Percentiles rank a stretch among this genome's conserved stretches.
Evolutionary conservation across 2,329 filamentous ascomycete genomes (phyloP).

Genomic region (Aplosporella prunicola): DNA sequence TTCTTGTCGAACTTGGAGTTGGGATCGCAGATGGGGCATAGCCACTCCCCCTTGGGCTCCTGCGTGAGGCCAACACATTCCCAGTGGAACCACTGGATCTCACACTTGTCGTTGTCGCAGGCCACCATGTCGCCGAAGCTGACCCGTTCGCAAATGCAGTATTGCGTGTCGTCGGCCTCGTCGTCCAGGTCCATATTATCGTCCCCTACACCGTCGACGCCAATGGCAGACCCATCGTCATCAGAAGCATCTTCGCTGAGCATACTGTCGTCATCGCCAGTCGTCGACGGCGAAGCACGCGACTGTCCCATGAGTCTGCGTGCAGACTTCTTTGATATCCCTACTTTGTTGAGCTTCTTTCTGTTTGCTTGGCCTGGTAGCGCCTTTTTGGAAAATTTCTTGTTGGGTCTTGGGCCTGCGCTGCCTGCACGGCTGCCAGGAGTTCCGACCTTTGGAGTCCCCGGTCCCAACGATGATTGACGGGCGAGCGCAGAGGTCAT

Average conservation of each 20-base stretch:
- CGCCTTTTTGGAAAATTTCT: constrained; percentile 45
- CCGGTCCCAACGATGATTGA: constrained; percentile 52
- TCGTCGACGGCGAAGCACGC: constrained; percentile 33
- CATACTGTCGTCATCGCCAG: constrained; percentile 44
- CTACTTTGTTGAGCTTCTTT: constrained; percentile 27
- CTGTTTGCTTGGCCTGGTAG: constrained; percentile 43
- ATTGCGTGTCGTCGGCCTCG: constrained; percentile 65
- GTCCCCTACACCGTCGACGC: constrained; percentile 62
- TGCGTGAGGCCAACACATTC: constrained; percentile 43
- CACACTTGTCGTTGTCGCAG: constrained; percentile 74
- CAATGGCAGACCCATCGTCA: constrained; percentile 23
- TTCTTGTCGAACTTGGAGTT: constrained; percentile 28
- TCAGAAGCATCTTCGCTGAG: constrained; percentile 42
- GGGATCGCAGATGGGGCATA: constrained; percentile 30
- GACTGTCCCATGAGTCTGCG: constrained; percentile 28
- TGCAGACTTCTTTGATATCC: constrained; percentile 22
- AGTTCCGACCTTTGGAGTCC: constrained; percentile 51
- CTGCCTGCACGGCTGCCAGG: constrained; percentile 48
- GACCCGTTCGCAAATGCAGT: constrained; percentile 74
- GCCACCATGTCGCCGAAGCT: constrained; percentile 85
- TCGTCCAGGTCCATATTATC: constrained; percentile 60
- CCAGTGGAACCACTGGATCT: constrained; percentile 85
- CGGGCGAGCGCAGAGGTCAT: constrained; percentile 44
- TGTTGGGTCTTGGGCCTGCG: constrained; percentile 41
- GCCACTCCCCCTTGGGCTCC: constrained; percentile 42